Base-by-base conservation (phyloP, 805 yeast species). In the Nakazawaea wickerhamii region DNA sequence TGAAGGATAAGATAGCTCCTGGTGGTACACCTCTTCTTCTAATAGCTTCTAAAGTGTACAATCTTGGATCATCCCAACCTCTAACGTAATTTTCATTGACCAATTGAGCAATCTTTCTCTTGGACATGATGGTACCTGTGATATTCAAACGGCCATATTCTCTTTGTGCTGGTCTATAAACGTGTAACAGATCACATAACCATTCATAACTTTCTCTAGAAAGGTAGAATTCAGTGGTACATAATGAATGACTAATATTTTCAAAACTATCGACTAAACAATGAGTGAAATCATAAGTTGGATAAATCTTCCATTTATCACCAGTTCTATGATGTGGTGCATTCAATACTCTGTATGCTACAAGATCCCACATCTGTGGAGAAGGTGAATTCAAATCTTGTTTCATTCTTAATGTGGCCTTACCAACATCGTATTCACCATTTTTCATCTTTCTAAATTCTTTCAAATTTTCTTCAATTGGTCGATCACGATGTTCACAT, bases 291-390 rank as follows among this genome's bases (percentile, higher is more conserved):
- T 93, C 99, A 61, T 93, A 93, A 19, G 99, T 93, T 52, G 99
- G 99, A 59, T 93, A 93, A 48, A 93, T 91, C 66, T 84, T 87
- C 99, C 99, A 93, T 65, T 86, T 86, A 59, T 79, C 83, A 44
- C 98, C 99, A 10, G 99, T 93, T 67, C 98, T 82, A 65, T 91
- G 95, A 65, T 93, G 99, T 26, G 89, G 78, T 11, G 95, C 89
- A 54, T 91, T 75, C 54, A 93, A 71, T 3, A 93, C 96, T 62
- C 99, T 79, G 68, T 93, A 93, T 10, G 99, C 99, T 48, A 93
- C 93, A 50, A 93, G 74, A 66, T 93, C 99, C 99, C 99, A 93
- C 99, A 93, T 93, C 68, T 93, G 99, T 14, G 99, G 99, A 50
- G 87, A 85, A 49, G 96, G 95, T 14, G 93, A 84, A 7, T 64